phyloP scores from a whole-genome alignment of 441 rosid genomes.

The Sinapis alba region DNA sequence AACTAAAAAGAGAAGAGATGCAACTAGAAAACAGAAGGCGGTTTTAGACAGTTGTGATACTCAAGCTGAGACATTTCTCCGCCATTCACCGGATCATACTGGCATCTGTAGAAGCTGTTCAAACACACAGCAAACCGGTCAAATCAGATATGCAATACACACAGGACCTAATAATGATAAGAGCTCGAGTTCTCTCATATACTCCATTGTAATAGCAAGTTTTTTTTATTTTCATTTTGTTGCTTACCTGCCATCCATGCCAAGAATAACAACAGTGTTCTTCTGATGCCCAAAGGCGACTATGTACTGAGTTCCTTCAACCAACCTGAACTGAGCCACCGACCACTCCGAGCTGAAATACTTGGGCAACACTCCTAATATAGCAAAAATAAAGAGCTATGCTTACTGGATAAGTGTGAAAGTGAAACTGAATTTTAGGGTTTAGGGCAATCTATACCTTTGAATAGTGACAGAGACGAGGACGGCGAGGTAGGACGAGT shows the following conservation, averaged over 20 bases:
- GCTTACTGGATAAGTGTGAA: neutral
- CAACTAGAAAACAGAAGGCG: constrained; percentile 58
- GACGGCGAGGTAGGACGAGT: constrained; percentile 40
- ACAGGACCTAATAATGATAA: neutral
- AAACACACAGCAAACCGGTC: constrained; percentile 24
- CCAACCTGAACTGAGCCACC: constrained; percentile 83
- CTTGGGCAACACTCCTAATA: constrained; percentile 87
- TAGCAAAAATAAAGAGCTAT: neutral
- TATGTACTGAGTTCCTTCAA: constrained; percentile 77
- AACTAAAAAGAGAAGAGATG: neutral
- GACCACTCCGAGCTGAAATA: constrained; percentile 99
- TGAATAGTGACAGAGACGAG: constrained; percentile 66
- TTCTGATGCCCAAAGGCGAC: constrained; percentile 94
- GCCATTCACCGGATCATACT: constrained; percentile 81
- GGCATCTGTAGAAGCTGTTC: constrained; percentile 86
- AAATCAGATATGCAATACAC: neutral
- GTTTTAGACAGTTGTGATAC: constrained; percentile 81
- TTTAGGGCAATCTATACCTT: constrained; percentile 47
- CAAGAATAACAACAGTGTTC: constrained; percentile 86
- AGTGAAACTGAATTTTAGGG: neutral
- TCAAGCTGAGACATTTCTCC: constrained; percentile 95
- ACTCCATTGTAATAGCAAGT: neutral
- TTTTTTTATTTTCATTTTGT: neutral
- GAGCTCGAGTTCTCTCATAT: neutral
- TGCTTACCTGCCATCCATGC: constrained; percentile 91